Evolutionary conservation across 257 asterid genomes (phyloP), one percentile per base, ranked within the genome.

Genomic region (Solanum pinnatisectum): DNA sequence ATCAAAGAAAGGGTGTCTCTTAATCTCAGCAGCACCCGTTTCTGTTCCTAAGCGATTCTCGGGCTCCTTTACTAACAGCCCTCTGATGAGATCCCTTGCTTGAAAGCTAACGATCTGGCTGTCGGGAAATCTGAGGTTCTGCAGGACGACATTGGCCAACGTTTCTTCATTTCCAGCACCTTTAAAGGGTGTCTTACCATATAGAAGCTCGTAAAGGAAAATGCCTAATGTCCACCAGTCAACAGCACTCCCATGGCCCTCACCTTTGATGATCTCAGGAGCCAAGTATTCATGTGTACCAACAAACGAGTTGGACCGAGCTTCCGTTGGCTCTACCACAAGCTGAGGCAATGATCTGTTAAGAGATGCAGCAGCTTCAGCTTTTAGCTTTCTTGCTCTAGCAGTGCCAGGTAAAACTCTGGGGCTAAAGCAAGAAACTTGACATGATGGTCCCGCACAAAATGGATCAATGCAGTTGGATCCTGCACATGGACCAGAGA

Each of bases 161-260:
- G 98, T 94, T 87, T 94, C 96, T 22, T 93, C 98, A 14, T 93
- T 93, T 20, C 93, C 93, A 37, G 85, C 83, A 37, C 98, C 98
- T 91, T 91, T 94, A 76, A 94, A 94, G 12, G 96, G 98, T 30
- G 98, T 94, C 91, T 90, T 92, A 37, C 96, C 96, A 13, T 92
- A 94, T 23, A 94, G 92, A 86, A 94, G 96, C 92, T 94, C 96
- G 30, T 94, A 94, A 4, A 94, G 92, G 40, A 94, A 92, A 79
- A 95, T 90, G 2, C 96, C 98, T 2, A 95, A 89, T 4, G 95
- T 95, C 98, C 98, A 95, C 98, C 98, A 95, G 88, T 95, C 98
- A 22, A 95, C 96, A 9, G 96, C 96, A 74, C 96, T 94, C 30
- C 98, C 98, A 4, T 95, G 98, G 14, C 98, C 96, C 25, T 92